phyloP scores from a whole-genome alignment of 768 basidiomycete species.

The Dendrothele bispora region DNA sequence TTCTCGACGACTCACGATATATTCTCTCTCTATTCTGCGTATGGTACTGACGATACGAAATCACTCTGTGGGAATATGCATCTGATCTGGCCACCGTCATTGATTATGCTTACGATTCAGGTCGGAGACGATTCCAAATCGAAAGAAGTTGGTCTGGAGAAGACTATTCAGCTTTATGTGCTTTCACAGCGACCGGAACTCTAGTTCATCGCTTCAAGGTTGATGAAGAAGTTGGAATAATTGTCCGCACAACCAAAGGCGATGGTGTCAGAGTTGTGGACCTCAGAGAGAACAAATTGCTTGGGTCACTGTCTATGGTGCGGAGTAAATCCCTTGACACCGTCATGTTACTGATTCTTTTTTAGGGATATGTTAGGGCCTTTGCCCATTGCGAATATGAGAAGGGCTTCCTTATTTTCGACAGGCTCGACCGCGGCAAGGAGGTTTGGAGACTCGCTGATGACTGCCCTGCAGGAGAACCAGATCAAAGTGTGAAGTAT shows the following conservation, averaged over 20 bases:
- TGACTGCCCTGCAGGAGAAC: slow-evolving; percentile 20
- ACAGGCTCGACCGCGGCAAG: slow-evolving; percentile 52
- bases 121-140: slow-evolving; percentile 43
- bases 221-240: slow-evolving; percentile 58
- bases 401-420: slow-evolving; percentile 70
- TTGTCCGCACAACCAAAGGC: slow-evolving; percentile 53
- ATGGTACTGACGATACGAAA: slow-evolving; percentile 52
- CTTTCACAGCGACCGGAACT: slow-evolving; percentile 31
- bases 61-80: slow-evolving; percentile 51
- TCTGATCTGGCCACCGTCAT: slow-evolving; percentile 3
- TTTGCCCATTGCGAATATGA: slow-evolving; percentile 76
- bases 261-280: slow-evolving; percentile 65
- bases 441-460: slow-evolving; percentile 69
- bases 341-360: slow-evolving; percentile 9
- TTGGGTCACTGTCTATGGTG: slow-evolving; percentile 69
- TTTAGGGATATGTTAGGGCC: slow-evolving; percentile 47
- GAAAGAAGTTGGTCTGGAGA: slow-evolving; percentile 56
- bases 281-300: slow-evolving; percentile 40
- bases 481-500: slow-evolving; percentile 14
- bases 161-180: slow-evolving; percentile 37
- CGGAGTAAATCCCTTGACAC: slow-evolving; percentile 14
- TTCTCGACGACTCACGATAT: too few species aligned
- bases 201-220: slow-evolving; percentile 75
- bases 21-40: slow-evolving; percentile 36
- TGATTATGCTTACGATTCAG: slow-evolving; percentile 28